Conservation (phyloP, 2,329 filamentous ascomycete genomes). For the Exophiala calicioides region DNA sequence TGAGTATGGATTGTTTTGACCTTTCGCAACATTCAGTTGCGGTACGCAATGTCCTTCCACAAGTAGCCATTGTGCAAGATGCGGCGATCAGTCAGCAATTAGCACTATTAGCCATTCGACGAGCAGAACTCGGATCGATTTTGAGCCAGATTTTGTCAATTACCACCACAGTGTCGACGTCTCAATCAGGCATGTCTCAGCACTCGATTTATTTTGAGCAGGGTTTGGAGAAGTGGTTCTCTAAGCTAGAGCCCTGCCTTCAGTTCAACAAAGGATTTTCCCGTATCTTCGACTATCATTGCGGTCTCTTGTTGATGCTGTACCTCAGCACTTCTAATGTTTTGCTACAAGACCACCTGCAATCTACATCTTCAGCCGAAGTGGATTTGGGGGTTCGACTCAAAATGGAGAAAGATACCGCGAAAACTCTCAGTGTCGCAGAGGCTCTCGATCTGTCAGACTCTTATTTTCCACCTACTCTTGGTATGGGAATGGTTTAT, state of each 20-base stretch:
- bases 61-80: neutral
- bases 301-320: conserved; percentile 1
- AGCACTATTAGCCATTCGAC: neutral
- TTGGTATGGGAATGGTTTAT: conserved; percentile 7
- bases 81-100: neutral
- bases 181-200: no score
- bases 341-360: conserved; percentile 1
- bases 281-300: neutral
- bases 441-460: neutral
- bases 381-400: conserved; percentile 2
- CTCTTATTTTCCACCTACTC: conserved; percentile 1
- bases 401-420: conserved; percentile 4
- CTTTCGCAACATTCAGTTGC: conserved; percentile 60
- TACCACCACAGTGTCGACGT: no score
- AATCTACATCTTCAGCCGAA: neutral
- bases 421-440: neutral
- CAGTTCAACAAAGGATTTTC: neutral
- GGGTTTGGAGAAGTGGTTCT: conserved; percentile 1
- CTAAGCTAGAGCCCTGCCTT: neutral
- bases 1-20: conserved; percentile 80
- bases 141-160: neutral
- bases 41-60: neutral
- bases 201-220: conserved; percentile 4
- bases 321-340: conserved; percentile 6
- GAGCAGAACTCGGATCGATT: neutral